Evolutionary conservation across 352 stramenopile genomes (phyloP).

Genomic region (Phytophthora citricola): DNA sequence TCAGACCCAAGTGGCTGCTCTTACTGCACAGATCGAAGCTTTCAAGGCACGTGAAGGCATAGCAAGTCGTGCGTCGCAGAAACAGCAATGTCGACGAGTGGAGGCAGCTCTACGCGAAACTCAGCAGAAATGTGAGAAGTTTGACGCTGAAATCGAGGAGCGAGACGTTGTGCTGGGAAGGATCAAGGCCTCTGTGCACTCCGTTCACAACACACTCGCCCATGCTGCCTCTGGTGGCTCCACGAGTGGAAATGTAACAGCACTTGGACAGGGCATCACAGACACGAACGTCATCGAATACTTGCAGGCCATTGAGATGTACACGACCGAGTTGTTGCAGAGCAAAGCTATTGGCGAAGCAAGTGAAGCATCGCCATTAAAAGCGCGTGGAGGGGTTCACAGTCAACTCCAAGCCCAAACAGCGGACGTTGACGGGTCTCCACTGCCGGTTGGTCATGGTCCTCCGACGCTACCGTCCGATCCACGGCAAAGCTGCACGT

Average conservation of each 20-base stretch:
- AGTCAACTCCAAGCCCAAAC: slow-evolving; percentile 4
- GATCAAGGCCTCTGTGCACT: slow-evolving; percentile 78
- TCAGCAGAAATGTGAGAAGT: slow-evolving; percentile 47
- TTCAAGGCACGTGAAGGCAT: slow-evolving; percentile 77
- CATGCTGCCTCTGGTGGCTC: slow-evolving; percentile 55
- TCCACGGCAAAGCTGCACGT: slow-evolving; percentile 59
- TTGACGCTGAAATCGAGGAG: slow-evolving; percentile 69
- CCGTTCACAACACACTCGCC: slow-evolving; percentile 70
- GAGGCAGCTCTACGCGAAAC: slow-evolving; percentile 47
- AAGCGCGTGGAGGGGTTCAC: slow-evolving; percentile 12
- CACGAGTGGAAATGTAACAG: slow-evolving; percentile 24
- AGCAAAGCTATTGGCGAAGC: slow-evolving; percentile 32
- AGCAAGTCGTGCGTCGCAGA: slow-evolving; percentile 61
- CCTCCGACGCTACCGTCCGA: slow-evolving; percentile 61
- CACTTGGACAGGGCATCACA: slow-evolving; percentile 32
- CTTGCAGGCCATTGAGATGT: slow-evolving; percentile 80
- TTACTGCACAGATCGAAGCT: slow-evolving; percentile 58
- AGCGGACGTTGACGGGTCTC: background rate
- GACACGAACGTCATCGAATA: slow-evolving; percentile 80
- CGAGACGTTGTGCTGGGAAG: slow-evolving; percentile 55
- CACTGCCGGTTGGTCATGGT: slow-evolving; percentile 50
- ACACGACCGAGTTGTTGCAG: slow-evolving; percentile 64
- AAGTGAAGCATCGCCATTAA: slow-evolving; percentile 20
- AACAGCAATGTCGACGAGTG: slow-evolving; percentile 55
- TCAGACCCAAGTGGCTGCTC: slow-evolving; percentile 54